phyloP scores from a whole-genome alignment of 2,329 filamentous ascomycete species.

The Nemania sp. region DNA sequence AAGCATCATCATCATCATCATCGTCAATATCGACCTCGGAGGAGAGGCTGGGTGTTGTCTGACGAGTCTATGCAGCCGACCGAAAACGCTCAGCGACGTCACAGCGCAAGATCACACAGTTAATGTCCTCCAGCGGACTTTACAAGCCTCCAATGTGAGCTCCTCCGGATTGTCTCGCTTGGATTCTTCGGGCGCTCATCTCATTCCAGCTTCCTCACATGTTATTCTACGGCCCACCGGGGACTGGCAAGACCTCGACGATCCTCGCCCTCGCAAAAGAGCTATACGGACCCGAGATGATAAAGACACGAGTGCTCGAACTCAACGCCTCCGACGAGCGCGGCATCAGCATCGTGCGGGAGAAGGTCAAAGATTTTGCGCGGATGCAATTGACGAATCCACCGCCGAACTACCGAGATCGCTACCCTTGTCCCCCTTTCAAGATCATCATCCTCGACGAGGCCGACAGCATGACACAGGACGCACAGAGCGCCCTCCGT shows the following conservation, averaged over 20 bases:
- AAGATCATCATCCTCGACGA: slow-evolving; percentile 99
- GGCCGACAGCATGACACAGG: slow-evolving; percentile 98
- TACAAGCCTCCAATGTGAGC: slow-evolving; percentile 86
- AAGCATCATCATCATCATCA: neutral
- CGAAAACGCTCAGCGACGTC: slow-evolving; percentile 91
- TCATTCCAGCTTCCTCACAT: slow-evolving; percentile 81
- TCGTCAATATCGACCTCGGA: neutral
- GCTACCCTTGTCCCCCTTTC: slow-evolving; percentile 94
- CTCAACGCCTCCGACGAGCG: slow-evolving; percentile 99
- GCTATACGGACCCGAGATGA: slow-evolving; percentile 92
- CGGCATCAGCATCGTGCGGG: slow-evolving; percentile 93
- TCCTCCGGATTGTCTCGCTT: neutral
- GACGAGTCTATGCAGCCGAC: slow-evolving; percentile 66
- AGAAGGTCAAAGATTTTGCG: slow-evolving; percentile 98
- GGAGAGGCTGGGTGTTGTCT: slow-evolving; percentile 28
- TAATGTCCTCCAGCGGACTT: slow-evolving; percentile 85
- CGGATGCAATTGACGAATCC: slow-evolving; percentile 90
- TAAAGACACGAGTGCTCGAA: slow-evolving; percentile 93
- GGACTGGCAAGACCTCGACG: slow-evolving; percentile 97
- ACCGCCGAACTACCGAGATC: slow-evolving; percentile 64
- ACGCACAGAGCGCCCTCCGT: slow-evolving; percentile 89
- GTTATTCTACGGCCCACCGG: slow-evolving; percentile 98
- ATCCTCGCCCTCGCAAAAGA: slow-evolving; percentile 97
- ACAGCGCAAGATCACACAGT: slow-evolving; percentile 97
- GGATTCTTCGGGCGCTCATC: neutral